Evolutionary conservation across 1,284 basidiomycete species (phyloP), one percentile per base, ranked within the genome.

Genomic region (Ganoderma resinaceum): DNA sequence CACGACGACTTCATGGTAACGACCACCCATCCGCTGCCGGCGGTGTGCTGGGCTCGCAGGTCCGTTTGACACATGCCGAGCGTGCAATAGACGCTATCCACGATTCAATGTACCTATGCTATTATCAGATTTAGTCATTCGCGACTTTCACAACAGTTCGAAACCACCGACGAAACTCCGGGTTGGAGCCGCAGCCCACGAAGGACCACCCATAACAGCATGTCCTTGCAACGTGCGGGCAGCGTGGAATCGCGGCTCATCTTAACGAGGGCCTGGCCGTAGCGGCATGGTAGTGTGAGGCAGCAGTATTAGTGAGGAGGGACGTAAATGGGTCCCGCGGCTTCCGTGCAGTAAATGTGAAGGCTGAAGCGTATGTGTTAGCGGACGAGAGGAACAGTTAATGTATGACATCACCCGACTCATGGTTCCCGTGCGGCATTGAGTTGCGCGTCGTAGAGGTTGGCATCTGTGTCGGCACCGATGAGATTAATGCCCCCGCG

Each of bases 1-100:
- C 66, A 70, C 53, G 63, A 63, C 67, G 49, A 68, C 63, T 62
- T 59, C 68, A 42, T 67, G 43, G 65, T 62, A 42, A 66, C 67
- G 29, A 37, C 61, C 55, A 43, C 52, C 38, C 40, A 52, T 66
- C 61, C 61, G 18, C 38, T 52, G 33, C 20, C 42, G 26, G 23
- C 29, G 8, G 29, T 55, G 20, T 8, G 29, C 14, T 26, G 23
- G n/a, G 23, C 46, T 26, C 3, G 46, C 46, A 26, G 23, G 20
- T 46, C 26, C 26, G 53, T 31, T 55, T 33, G 31, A 35, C 31
- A 57, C 38, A 35, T 26, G 20, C 31, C 35, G n/a, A 20, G 35
- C 18, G 26, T 14, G 23, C 58, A 38, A 60, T 26, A n/a, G 37
- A 23, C 35, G 23, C 58, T 6, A 6, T 5, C 58, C 14, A 60